Percentiles rank a stretch among this genome's conserved stretches.
Conservation (phyloP, 805 yeast species). For the Metschnikowia henanensis region DNA sequence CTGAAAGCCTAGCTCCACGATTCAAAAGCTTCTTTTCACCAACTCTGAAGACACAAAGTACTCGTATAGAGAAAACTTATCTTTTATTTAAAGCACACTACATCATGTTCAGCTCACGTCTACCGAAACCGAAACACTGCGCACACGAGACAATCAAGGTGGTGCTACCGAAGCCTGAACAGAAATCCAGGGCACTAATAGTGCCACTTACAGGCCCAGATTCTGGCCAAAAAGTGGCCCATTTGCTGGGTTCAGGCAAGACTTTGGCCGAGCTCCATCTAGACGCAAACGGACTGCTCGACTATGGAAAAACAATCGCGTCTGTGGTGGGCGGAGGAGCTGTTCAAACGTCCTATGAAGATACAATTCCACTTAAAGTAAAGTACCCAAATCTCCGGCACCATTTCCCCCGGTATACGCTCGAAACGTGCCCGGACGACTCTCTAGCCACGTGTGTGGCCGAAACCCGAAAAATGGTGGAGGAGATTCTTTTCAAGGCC, state of each 20-base stretch:
- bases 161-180: conserved; percentile 9
- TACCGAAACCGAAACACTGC: conserved; percentile 34
- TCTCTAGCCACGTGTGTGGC: conserved; percentile 47
- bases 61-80: too few species aligned
- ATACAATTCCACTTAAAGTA: conserved; percentile 58
- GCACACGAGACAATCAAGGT: conserved; percentile 17
- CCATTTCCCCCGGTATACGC: conserved; percentile 36
- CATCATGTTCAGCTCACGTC: conserved; percentile 35
- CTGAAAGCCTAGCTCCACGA: background rate
- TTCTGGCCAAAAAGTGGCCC: background rate
- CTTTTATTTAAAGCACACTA: background rate
- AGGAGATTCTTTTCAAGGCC: conserved; percentile 47
- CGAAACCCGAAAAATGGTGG: conserved; percentile 58
- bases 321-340: conserved; percentile 7
- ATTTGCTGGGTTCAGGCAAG: background rate
- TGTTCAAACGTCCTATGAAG: conserved; percentile 51
- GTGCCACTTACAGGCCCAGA: background rate
- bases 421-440: conserved; percentile 44
- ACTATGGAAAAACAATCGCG: conserved; percentile 29
- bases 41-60: too few species aligned
- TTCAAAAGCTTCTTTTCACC: background rate
- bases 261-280: conserved; percentile 24
- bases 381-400: conserved; percentile 39
- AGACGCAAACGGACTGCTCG: conserved; percentile 28
- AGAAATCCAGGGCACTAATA: conserved; percentile 4